Evolutionary conservation across 2,329 filamentous ascomycete genomes (phyloP).

Genomic region (Elsinoe arachidis): DNA sequence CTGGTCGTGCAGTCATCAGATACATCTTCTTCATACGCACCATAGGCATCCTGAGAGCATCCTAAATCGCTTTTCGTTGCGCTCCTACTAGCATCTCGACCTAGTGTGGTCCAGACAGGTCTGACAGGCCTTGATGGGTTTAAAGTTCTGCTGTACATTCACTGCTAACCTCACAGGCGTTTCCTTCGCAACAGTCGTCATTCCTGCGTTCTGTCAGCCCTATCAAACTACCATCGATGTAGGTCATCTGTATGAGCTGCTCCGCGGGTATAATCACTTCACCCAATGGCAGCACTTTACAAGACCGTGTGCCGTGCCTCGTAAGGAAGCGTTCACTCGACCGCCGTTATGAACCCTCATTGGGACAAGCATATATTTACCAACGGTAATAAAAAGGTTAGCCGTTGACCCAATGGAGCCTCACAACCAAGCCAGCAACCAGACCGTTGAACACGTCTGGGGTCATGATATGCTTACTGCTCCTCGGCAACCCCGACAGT

Average conservation of each 20-base stretch:
- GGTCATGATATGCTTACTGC: neutral
- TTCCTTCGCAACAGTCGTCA: too few relatives aligned
- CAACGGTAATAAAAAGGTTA: conserved; percentile 9
- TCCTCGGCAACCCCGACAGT: neutral
- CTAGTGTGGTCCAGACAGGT: too few relatives aligned
- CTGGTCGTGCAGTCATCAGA: too few relatives aligned
- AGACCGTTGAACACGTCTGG: neutral
- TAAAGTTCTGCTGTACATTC: too few relatives aligned
- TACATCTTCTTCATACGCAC: too few relatives aligned
- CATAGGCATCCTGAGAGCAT: too few relatives aligned
- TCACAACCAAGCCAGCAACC: neutral
- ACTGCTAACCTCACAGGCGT: too few relatives aligned
- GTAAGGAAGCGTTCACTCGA: neutral
- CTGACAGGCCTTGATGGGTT: too few relatives aligned
- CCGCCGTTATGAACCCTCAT: conserved; percentile 1
- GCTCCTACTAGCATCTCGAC: too few relatives aligned
- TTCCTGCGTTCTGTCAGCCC: neutral
- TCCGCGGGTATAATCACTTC: neutral
- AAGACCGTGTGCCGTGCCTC: neutral
- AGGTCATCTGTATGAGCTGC: neutral
- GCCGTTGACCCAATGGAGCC: neutral
- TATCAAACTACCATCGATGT: neutral
- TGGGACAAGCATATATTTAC: conserved; percentile 3
- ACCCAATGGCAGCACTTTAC: neutral
- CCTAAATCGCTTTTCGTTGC: too few relatives aligned